Evolutionary conservation across 2,329 filamentous ascomycete genomes (phyloP), one percentile per base, ranked within the genome.

Genomic region (Myotisia sp.): DNA sequence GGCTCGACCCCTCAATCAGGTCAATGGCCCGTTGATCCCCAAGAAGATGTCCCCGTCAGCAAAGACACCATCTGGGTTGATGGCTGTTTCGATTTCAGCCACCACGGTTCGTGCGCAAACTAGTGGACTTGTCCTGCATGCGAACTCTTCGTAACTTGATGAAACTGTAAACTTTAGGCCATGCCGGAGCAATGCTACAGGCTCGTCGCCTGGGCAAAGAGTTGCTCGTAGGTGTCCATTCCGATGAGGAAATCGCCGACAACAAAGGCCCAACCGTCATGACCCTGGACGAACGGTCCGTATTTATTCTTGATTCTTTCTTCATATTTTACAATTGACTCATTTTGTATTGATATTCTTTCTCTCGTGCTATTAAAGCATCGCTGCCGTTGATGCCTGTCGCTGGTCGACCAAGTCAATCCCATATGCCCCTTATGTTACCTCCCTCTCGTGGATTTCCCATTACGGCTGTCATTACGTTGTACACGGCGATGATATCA

Each of bases 191-290:
- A 44, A 92, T 95, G 70, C 74, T 98, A 31, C 90, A 98, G 60
- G 90, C 90, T 33, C 81, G 90, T 43, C 85, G 85, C 57, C 71
- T 95, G 13, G 90, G 90, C 46, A 74, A 72, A 44, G 83, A 92
- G 62, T 74, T 98, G 31, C 77, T 83, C 45, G 85, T 93, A 22
- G 90, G 90, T 39, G 79, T 98, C 34, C 90, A 98, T 63, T 92
- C 84, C 3, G 90, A 98, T 55, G 84, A 94, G 59, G 79, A 81
- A 34, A 98, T 98, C 49, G 68, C 93, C 46, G 81, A 86, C 53
- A 93, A 98, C 66, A 98, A 98, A 63, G 90, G 90, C 5, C 90
- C 90, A 1, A 94, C 87, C 0, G 90, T 98, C 47, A 98, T 98
- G 90, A 87, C 74, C 37, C 67, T 95, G 37, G 70, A 78, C 46